A percentile compares a stretch with the other conserved stretches of the same genome.
These are phyloP conservation scores for Calonectria montana DNA, from an alignment of 2,329 filamentous ascomycete species.

Conservation along the genomic window DNA sequence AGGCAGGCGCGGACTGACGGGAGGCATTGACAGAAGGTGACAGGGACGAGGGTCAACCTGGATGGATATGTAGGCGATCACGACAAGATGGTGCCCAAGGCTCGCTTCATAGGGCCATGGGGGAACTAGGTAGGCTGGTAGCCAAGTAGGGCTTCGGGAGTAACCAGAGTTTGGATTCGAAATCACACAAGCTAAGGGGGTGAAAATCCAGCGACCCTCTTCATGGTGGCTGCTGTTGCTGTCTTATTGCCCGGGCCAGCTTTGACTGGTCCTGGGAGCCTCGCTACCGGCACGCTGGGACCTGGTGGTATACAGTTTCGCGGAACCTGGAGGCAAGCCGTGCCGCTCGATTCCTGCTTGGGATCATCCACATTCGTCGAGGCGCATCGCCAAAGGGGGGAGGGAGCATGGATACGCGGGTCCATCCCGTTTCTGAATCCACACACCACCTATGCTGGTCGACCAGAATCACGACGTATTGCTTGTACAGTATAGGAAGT, in stretches of 20 bases:
- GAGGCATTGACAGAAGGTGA: not conserved
- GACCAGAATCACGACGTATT: not conserved
- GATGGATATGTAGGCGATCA: not conserved
- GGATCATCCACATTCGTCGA: constrained; percentile 29
- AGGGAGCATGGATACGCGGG: constrained; percentile 13
- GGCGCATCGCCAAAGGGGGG: constrained; percentile 23
- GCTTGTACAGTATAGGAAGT: not conserved
- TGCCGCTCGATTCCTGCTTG: constrained; percentile 25
- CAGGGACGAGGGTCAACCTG: constrained; percentile 14
- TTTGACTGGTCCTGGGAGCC: constrained; percentile 30
- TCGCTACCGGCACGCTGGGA: constrained; percentile 40
- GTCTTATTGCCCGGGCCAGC: constrained; percentile 33
- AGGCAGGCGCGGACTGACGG: constrained; percentile 14
- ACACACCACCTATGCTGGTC: constrained; percentile 9
- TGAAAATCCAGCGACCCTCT: constrained; percentile 13
- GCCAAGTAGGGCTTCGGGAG: not conserved
- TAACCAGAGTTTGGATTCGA: not conserved
- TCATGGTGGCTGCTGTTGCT: constrained; percentile 34
- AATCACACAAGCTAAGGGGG: not conserved
- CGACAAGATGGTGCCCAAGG: not conserved
- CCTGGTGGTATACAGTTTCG: constrained; percentile 36
- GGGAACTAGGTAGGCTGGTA: not conserved
- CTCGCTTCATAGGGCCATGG: not conserved
- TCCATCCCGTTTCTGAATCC: constrained; percentile 20
- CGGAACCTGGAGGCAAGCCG: constrained; percentile 29